A percentile compares a stretch with the other conserved stretches of the same genome.
Evolutionary conservation across 345 rosid genomes (phyloP).

Genomic region (Salix caprea): DNA sequence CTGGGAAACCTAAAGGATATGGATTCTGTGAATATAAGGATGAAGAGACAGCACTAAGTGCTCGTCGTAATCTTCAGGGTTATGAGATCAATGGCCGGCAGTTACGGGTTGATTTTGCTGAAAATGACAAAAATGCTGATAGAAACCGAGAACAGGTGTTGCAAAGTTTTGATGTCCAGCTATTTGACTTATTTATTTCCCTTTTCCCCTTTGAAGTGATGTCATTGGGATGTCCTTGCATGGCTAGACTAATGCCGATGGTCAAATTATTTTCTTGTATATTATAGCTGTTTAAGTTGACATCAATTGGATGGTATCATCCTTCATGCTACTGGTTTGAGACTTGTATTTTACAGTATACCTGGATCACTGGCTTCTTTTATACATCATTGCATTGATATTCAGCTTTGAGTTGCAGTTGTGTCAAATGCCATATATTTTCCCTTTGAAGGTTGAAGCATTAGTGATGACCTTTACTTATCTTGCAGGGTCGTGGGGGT

Average conservation of each 20-base stretch:
- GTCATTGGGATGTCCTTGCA: background rate
- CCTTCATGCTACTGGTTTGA: background rate
- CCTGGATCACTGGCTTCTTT: background rate
- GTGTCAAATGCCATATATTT: background rate
- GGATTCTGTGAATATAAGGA: slow-evolving; percentile 99
- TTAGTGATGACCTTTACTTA: slow-evolving; percentile 15
- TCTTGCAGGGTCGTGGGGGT: slow-evolving; percentile 86
- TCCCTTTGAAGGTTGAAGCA: background rate
- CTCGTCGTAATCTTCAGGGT: slow-evolving; percentile 97
- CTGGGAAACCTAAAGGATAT: slow-evolving; percentile 97
- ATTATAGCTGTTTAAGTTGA: background rate
- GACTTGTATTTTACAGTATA: background rate
- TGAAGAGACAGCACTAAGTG: slow-evolving; percentile 96
- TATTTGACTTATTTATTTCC: background rate
- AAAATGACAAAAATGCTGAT: slow-evolving; percentile 90
- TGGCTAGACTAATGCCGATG: background rate
- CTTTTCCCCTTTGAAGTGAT: background rate
- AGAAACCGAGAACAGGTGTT: slow-evolving; percentile 71
- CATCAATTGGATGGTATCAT: background rate
- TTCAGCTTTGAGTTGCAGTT: background rate
- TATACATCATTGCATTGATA: background rate
- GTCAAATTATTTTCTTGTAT: background rate
- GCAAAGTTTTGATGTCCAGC: background rate
- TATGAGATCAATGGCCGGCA: slow-evolving; percentile 93
- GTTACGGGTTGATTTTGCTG: slow-evolving; percentile 95